These are phyloP conservation scores for Chenopodium suecicum DNA, from an alignment of 148 eudicot genomes.

Conservation along the genomic window DNA sequence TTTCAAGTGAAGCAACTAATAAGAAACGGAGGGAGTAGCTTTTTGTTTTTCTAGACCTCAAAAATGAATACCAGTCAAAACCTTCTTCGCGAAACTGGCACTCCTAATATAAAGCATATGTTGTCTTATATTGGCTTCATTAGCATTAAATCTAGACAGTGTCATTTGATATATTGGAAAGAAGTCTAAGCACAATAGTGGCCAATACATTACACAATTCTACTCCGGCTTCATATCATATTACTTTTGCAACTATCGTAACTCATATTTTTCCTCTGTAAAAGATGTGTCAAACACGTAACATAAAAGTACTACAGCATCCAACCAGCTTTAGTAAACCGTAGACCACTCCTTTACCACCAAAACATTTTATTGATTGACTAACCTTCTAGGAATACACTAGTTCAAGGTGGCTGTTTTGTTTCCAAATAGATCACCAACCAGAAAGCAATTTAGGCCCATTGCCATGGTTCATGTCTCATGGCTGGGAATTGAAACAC, in stretches of 20 bases:
- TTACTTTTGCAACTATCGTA: neutral
- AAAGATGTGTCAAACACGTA: neutral
- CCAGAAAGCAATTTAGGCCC: too few relatives aligned
- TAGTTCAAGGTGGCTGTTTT: neutral
- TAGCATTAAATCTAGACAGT: neutral
- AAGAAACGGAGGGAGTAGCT: neutral
- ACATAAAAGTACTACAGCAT: neutral
- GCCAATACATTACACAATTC: neutral
- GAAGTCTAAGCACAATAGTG: neutral
- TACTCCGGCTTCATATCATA: neutral
- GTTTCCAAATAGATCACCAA: too few relatives aligned
- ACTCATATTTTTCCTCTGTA: neutral
- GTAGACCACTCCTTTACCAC: neutral
- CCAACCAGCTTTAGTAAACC: neutral
- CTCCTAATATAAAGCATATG: neutral
- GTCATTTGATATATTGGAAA: neutral
- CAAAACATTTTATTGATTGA: neutral
- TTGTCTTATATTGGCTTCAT: neutral
- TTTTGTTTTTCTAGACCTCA: too few relatives aligned
- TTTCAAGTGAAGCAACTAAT: too few relatives aligned
- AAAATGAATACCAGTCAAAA: too few relatives aligned
- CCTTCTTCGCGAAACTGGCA: neutral
- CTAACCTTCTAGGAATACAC: neutral
- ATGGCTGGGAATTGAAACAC: too few relatives aligned
- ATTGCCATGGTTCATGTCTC: too few relatives aligned